Evolutionary conservation across 805 yeast species (phyloP).

Genomic region (Diddensiella caesifluorescens): DNA sequence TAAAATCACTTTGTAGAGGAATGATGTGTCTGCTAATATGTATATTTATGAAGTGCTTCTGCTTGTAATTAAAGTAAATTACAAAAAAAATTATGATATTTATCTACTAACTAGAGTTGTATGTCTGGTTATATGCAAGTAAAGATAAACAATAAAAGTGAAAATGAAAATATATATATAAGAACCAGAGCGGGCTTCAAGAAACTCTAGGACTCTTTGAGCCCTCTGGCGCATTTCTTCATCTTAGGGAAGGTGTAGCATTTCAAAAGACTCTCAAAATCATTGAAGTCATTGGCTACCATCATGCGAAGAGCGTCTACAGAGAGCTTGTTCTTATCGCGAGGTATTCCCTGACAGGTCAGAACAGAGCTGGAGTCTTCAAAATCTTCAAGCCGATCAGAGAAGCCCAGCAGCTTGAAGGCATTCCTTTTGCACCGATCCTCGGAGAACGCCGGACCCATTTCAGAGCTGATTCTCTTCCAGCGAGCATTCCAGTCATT

Average conservation of each 20-base stretch:
- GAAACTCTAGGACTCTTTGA: too few species aligned
- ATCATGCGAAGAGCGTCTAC: neutral
- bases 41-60: slow-evolving; percentile 4
- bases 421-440: slow-evolving; percentile 11
- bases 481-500: slow-evolving; percentile 41
- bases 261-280: neutral
- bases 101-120: too few species aligned
- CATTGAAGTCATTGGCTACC: neutral
- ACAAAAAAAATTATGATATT: neutral
- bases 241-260: neutral
- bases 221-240: too few species aligned
- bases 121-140: too few species aligned
- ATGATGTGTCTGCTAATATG: neutral
- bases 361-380: too few species aligned
- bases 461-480: slow-evolving; percentile 32
- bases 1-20: slow-evolving; percentile 17
- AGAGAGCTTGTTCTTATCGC: slow-evolving; percentile 1
- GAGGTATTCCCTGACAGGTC: neutral
- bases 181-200: too few species aligned
- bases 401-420: slow-evolving; percentile 7
- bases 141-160: too few species aligned
- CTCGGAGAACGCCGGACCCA: slow-evolving; percentile 23
- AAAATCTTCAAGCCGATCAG: neutral
- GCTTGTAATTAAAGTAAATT: neutral
- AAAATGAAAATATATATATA: too few species aligned